Evolutionary conservation across 2,329 filamentous ascomycete genomes (phyloP).

Genomic region (Stagonosporopsis tanaceti): DNA sequence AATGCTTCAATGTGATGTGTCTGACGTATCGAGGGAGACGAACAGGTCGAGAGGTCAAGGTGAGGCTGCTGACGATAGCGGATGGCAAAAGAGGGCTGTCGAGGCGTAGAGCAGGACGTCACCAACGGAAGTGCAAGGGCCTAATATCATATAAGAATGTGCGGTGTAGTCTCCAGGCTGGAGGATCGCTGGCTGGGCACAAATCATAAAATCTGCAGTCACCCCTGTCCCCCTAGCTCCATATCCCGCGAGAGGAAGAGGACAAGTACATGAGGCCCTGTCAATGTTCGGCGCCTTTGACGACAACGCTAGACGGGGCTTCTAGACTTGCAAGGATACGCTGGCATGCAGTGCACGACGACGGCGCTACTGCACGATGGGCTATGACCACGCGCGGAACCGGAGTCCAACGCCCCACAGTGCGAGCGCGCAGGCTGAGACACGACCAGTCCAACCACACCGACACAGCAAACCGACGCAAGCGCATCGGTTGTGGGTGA

Average conservation of each 20-base stretch:
- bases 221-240: constrained; percentile 33
- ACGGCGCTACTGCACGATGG: constrained; percentile 38
- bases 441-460: constrained; percentile 18
- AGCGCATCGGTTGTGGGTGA: constrained; percentile 29
- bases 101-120: constrained; percentile 28
- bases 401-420: constrained; percentile 28
- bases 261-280: constrained; percentile 36
- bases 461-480: constrained; percentile 26
- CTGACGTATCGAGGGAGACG: not conserved
- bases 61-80: constrained; percentile 23
- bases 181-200: constrained; percentile 37
- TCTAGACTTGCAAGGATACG: constrained; percentile 21
- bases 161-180: constrained; percentile 38
- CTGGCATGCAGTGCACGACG: constrained; percentile 27
- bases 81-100: constrained; percentile 19
- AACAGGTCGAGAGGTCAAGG: constrained; percentile 12
- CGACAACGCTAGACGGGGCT: constrained; percentile 23
- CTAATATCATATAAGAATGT: constrained; percentile 42
- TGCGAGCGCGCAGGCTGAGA: constrained; percentile 30
- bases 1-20: constrained; percentile 2
- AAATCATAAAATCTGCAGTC: constrained; percentile 37
- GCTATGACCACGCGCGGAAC: constrained; percentile 39
- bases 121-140: constrained; percentile 33
- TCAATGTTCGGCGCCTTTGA: constrained; percentile 32
- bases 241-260: constrained; percentile 39